Percentiles rank a stretch among this genome's conserved stretches.
phyloP scores from a whole-genome alignment of 2,329 filamentous ascomycete genomes.

The Colletotrichum theobromicola region DNA sequence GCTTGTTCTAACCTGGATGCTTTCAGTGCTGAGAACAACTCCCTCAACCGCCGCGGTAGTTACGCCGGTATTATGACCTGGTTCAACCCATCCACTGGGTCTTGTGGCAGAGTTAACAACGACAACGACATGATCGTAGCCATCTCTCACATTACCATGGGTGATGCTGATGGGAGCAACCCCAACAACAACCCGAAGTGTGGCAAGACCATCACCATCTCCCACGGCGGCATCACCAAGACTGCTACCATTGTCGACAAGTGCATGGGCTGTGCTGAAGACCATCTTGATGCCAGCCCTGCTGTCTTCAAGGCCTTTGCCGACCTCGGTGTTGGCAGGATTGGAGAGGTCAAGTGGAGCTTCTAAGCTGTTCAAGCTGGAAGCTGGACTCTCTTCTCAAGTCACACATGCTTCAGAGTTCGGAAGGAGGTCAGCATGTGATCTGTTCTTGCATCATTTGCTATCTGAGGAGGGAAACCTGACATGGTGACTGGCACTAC shows the following conservation, averaged over 20 bases:
- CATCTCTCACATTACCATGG: slow-evolving; percentile 20
- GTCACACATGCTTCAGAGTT: not conserved
- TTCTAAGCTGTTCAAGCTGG: not conserved
- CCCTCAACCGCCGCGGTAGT: not conserved
- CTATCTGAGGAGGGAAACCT: not conserved
- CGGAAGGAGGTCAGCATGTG: not conserved
- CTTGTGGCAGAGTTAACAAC: slow-evolving; percentile 3
- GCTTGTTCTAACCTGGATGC: not conserved
- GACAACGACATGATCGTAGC: slow-evolving; percentile 6
- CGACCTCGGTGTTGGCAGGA: slow-evolving; percentile 1
- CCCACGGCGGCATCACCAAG: not conserved
- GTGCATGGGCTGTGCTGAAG: slow-evolving; percentile 7
- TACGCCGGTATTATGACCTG: slow-evolving; percentile 13
- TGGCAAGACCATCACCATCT: not conserved
- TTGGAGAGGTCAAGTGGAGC: not conserved
- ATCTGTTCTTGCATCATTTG: not conserved
- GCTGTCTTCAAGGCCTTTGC: not conserved
- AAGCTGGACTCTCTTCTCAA: not conserved
- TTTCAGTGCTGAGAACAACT: not conserved
- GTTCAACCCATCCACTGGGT: slow-evolving; percentile 10
- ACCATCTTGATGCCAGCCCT: slow-evolving; percentile 12
- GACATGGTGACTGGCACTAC: not conserved
- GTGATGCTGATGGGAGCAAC: not conserved
- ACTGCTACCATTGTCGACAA: slow-evolving; percentile 12
- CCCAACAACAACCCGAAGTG: slow-evolving; percentile 21